These are phyloP conservation scores for Geosmithia flava DNA, from an alignment of 2,329 filamentous ascomycete species.

Conservation along the genomic window DNA sequence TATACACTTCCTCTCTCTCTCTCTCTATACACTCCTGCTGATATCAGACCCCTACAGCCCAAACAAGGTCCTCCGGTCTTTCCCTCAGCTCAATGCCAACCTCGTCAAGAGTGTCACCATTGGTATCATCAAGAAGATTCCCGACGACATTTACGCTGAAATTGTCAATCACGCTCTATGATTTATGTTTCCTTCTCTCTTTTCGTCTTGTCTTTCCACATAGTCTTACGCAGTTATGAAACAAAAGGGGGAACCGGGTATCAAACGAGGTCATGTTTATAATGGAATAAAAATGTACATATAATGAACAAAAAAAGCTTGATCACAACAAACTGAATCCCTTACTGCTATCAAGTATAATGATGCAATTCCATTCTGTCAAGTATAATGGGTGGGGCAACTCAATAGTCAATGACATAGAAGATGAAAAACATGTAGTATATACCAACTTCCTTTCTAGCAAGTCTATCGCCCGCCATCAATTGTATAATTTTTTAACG, in stretches of 20 bases:
- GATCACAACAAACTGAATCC: background rate
- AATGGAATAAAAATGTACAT: background rate
- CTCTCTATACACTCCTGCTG: constrained; percentile 8
- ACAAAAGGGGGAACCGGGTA: background rate
- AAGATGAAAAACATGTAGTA: too few relatives aligned
- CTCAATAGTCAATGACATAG: too few relatives aligned
- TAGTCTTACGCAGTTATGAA: background rate
- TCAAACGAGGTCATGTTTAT: background rate
- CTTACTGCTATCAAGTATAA: background rate
- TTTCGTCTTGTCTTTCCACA: background rate
- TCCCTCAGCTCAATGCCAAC: constrained; percentile 73
- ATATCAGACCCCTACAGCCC: constrained; percentile 44
- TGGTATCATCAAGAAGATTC: constrained; percentile 79
- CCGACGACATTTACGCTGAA: constrained; percentile 79
- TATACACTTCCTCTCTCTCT: background rate
- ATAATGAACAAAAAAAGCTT: constrained; percentile 1
- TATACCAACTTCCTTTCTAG: too few relatives aligned
- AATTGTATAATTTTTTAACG: too few relatives aligned
- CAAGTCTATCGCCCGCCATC: too few relatives aligned
- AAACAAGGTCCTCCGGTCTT: constrained; percentile 80
- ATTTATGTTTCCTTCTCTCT: background rate
- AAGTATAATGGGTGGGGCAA: background rate
- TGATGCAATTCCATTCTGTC: background rate
- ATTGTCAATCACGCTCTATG: constrained; percentile 77
- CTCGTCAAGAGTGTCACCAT: constrained; percentile 78